Evolutionary conservation across 1,284 basidiomycete genomes (phyloP), one percentile per base, ranked within the genome.

Genomic region (Malassezia nana): DNA sequence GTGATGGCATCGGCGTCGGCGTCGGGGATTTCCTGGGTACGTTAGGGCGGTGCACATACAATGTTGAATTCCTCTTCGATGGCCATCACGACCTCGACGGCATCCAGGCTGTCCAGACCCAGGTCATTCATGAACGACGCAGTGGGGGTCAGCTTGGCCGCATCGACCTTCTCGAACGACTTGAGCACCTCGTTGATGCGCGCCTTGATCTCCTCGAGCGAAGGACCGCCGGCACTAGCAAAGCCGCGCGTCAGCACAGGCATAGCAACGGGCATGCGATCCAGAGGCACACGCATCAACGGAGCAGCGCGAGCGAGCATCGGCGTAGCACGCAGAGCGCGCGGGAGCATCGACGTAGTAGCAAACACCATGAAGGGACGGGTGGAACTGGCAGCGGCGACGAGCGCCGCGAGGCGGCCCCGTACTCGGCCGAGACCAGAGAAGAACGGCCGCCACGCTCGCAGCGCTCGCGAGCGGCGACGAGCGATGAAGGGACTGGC

Each of bases 21-120:
- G 73, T 99, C 94, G 44, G 94, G 92, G 73, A 99, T 99, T 76
- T 92, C 88, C 87, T 89, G 57, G 15, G 20, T 25, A 2, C 30
- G 43, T 24, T 24, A 30, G 28, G 16, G 39, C 16, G 33, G 15
- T 6, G 32, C 33, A 53, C 63, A 52, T 48, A 65, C 64, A 41
- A 67, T 67, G 46, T 58, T 57, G 64, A 80, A 81, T 75, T 89
- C 92, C 84, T 98, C 92, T 78, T 99, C 94, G 65, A 99, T 87
- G 43, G 92, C 90, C 91, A 99, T 96, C 69, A 98, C 89, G 39
- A 96, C 91, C 77, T 99, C 94, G 39, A 99, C 92, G 42, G 90
- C 83, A 76, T 98, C 94, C 72, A 99, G 79, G 69, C 90, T 95
- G 79, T 99, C 94, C 46, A 99, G 81, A 33, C 89, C 87, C 55